These are phyloP conservation scores for Candida dubliniensis DNA, from an alignment of 1,139 yeast species.

Conservation along the genomic window DNA sequence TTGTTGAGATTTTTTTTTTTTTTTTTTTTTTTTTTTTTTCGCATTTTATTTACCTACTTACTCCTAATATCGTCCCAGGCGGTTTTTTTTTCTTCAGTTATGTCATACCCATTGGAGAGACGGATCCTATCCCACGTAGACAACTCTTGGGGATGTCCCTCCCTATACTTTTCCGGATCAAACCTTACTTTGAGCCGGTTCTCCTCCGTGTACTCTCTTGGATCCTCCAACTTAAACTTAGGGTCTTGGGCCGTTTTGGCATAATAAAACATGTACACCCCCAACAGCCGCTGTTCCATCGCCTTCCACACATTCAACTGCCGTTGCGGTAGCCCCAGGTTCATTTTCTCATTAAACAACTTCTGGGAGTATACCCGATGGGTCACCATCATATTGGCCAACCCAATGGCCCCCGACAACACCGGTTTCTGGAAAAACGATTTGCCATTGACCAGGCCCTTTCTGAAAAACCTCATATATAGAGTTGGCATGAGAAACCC, in stretches of 20 bases:
- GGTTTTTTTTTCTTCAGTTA: constrained; percentile 7
- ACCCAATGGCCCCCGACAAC: constrained; percentile 34
- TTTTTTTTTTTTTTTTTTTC: not conserved
- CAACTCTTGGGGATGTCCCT: not conserved
- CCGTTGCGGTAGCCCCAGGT: constrained; percentile 10
- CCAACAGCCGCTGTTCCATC: constrained; percentile 38
- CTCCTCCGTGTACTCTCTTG: constrained; percentile 3
- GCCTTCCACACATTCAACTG: constrained; percentile 34
- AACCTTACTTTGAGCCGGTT: constrained; percentile 1
- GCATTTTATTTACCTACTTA: not conserved
- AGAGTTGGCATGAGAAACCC: constrained; percentile 31
- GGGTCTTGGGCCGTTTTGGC: constrained; percentile 35
- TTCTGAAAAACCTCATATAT: constrained; percentile 15
- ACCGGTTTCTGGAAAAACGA: constrained; percentile 30
- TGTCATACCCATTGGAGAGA: constrained; percentile 25
- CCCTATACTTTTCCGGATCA: constrained; percentile 8
- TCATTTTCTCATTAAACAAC: constrained; percentile 20
- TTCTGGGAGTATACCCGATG: constrained; percentile 26
- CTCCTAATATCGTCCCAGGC: constrained; percentile 18
- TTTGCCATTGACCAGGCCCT: constrained; percentile 6
- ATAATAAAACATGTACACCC: constrained; percentile 39
- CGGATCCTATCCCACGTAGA: constrained; percentile 32
- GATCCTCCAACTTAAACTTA: constrained; percentile 18
- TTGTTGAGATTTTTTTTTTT: constrained; percentile 1
- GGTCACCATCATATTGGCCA: constrained; percentile 23